Evolutionary conservation across 2,329 filamentous ascomycete genomes (phyloP), one percentile per base, ranked within the genome.

Genomic region (Zalaria obscura): DNA sequence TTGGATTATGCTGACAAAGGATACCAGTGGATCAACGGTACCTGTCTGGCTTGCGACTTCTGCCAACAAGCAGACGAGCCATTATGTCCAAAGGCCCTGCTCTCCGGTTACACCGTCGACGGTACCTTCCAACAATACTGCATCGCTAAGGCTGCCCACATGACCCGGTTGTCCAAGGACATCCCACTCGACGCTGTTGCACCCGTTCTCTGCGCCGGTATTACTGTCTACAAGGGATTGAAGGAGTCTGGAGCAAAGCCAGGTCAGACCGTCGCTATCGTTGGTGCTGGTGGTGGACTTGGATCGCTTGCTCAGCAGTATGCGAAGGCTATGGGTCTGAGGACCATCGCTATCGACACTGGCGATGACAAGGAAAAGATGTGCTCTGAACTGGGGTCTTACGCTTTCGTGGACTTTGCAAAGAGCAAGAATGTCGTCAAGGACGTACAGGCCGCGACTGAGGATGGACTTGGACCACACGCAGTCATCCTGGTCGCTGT

Each of bases 91-190:
- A 68, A 83, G 45, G 76, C 83, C 26, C 66, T 73, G 31, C 75
- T 94, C 34, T 93, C 86, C 1, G 89, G 89, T 43, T 94, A 93
- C 73, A 93, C 85, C 4, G 86, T 94, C 58, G 84, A 94, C 59
- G 88, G 88, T 28, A 79, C 80, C 35, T 95, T 95, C 74, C 88
- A 95, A 69, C 79, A 94, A 69, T 95, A 93, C 68, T 77, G 75
- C 60, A 76, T 94, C 51, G 87, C 79, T 51, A 93, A 93, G 63
- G 87, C 86, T 10, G 76, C 81, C 11, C 84, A 93, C 62, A 78
- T 91, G 10, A 84, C 86, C 27, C 78, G 80, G 51, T 80, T 95
- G 49, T 83, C 83, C 50, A 81, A 88, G 62, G 76, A 81, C 10
- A 74, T 80, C 47, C 69, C 76, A 45, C 77, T 94, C 36, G 86